A percentile compares a stretch with the other conserved stretches of the same genome.
phyloP scores from a whole-genome alignment of 148 eudicot species.

The Vaccinium darrowii region DNA sequence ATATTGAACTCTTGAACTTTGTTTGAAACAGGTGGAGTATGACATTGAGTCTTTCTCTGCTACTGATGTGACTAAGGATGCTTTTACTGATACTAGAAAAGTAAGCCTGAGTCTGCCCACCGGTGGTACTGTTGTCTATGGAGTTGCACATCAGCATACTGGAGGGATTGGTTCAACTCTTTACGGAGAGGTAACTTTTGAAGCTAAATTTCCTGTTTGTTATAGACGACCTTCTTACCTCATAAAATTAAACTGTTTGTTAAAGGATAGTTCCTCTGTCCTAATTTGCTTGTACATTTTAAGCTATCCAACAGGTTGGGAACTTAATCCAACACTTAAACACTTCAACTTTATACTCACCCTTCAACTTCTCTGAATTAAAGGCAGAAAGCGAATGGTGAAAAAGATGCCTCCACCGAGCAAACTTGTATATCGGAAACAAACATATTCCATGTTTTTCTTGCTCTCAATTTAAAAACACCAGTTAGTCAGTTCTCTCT shows the following conservation, averaged over 20 bases:
- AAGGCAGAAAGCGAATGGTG: neutral
- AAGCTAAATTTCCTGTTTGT: neutral
- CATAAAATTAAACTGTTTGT: neutral
- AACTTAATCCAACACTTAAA: neutral
- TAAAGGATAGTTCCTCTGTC: neutral
- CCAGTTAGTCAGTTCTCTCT: neutral
- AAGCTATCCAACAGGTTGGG: neutral
- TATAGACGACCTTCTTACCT: neutral
- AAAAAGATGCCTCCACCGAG: neutral
- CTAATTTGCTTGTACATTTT: neutral
- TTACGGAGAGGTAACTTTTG: slow-evolving; percentile 56
- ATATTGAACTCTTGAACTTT: neutral
- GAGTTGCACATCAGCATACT: slow-evolving; percentile 83
- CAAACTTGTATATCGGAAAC: neutral
- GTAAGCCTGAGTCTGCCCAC: slow-evolving; percentile 48
- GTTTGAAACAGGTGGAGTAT: slow-evolving; percentile 58
- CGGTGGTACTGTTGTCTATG: slow-evolving; percentile 72
- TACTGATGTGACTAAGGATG: slow-evolving; percentile 24
- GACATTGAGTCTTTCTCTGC: slow-evolving; percentile 47
- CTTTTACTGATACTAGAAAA: slow-evolving; percentile 44
- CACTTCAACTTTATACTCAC: neutral
- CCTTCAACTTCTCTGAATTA: neutral
- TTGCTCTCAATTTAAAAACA: neutral
- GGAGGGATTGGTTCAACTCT: slow-evolving; percentile 74
- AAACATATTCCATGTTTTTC: neutral